phyloP scores from a whole-genome alignment of 192 early-diverging fungal genomes.

The Umbelopsis isabellina region DNA sequence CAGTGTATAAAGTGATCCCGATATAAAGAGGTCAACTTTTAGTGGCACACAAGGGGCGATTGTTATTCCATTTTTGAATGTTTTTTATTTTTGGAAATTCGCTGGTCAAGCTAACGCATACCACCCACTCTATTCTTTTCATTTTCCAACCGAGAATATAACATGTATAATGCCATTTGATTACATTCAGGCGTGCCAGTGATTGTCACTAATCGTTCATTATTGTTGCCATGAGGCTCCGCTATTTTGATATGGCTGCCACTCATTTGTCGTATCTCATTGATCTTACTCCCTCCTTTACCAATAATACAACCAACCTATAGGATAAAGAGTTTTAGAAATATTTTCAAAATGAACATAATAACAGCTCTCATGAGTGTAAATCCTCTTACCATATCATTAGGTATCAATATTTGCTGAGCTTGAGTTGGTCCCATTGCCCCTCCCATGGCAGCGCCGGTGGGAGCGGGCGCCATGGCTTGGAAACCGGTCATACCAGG shows the following conservation, averaged over 20 bases:
- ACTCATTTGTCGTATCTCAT: conserved; percentile 78
- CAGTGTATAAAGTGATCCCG: not conserved
- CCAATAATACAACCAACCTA: conserved; percentile 94
- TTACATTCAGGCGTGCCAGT: conserved; percentile 85
- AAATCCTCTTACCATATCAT: conserved; percentile 54
- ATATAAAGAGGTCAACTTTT: not conserved
- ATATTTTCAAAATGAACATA: not conserved
- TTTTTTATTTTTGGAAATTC: not conserved
- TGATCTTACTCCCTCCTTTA: conserved; percentile 83
- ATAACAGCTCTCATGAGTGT: not conserved
- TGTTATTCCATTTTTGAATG: not conserved
- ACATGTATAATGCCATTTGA: conserved; percentile 90
- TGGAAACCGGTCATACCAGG: conserved; percentile 25
- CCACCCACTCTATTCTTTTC: conserved; percentile 58
- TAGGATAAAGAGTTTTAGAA: not conserved
- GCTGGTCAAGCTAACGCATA: not conserved
- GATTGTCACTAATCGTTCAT: conserved; percentile 89
- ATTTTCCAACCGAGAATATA: conserved; percentile 86
- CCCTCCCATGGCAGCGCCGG: conserved; percentile 1
- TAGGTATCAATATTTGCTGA: conserved; percentile 68
- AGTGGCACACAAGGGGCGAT: not conserved
- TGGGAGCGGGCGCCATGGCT: conserved; percentile 8
- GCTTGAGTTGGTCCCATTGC: conserved; percentile 43
- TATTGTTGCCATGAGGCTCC: conserved; percentile 62
- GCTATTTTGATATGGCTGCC: conserved; percentile 91